A percentile compares a stretch with the other conserved stretches of the same genome.
These are phyloP conservation scores for Eimeria sp. DNA, from an alignment of 169 alveolate species.

Conservation along the genomic window DNA sequence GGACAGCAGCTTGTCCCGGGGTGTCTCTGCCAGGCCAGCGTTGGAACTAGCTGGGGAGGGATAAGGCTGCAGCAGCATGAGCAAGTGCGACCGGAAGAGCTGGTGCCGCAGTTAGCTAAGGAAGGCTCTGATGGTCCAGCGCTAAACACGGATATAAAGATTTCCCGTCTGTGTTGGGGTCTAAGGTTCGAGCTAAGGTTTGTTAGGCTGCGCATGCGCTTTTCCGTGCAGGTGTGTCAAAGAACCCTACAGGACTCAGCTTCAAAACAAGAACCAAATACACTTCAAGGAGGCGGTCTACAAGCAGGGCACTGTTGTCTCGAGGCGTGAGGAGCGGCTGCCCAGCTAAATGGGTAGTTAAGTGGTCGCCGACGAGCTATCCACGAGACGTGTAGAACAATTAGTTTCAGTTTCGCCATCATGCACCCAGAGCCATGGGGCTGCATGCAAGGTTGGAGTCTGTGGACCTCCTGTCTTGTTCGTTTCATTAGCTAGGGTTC, in stretches of 20 bases:
- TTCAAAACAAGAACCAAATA: conserved; percentile 73
- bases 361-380: background rate
- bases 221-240: conserved; percentile 74
- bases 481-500: background rate
- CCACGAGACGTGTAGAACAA: background rate
- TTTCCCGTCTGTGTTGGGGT: background rate
- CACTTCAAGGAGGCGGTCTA: conserved; percentile 76
- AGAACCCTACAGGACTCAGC: conserved; percentile 81
- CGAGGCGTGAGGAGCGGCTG: conserved; percentile 60
- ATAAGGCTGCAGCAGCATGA: background rate
- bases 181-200: background rate
- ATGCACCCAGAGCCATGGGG: background rate
- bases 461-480: background rate
- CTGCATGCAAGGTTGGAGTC: background rate
- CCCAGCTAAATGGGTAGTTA: background rate
- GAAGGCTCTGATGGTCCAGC: background rate
- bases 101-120: background rate
- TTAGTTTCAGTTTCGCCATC: background rate
- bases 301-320: conserved; percentile 76
- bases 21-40: background rate
- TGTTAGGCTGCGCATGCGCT: background rate
- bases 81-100: background rate
- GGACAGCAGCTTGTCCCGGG: too few species aligned
- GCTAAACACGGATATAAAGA: background rate
- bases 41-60: background rate